Conservation (phyloP, 2,329 filamentous ascomycete species). For the Aspergillus intermedius region DNA sequence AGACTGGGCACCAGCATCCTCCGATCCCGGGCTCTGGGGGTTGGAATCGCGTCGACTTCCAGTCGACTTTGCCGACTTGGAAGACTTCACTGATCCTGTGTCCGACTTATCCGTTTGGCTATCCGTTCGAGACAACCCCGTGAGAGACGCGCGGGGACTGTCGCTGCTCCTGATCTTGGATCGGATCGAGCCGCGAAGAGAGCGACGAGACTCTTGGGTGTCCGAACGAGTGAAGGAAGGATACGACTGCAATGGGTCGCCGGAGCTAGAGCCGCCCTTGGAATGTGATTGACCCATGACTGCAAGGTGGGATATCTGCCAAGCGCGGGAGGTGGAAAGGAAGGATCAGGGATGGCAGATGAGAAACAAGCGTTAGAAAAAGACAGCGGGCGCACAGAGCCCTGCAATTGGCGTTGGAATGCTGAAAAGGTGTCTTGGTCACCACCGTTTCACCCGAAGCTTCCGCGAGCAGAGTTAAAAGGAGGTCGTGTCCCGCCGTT, state of each 20-base stretch:
- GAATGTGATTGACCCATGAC: conserved; percentile 49
- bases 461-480: conserved; percentile 12
- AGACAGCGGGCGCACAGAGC: conserved; percentile 15
- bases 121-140: conserved; percentile 58
- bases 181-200: conserved; percentile 70
- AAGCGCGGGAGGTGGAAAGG: conserved; percentile 19
- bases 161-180: conserved; percentile 74
- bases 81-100: conserved; percentile 66
- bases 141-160: conserved; percentile 70
- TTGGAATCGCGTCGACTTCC: conserved; percentile 44
- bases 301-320: conserved; percentile 28
- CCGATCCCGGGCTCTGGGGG: conserved; percentile 31
- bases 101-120: conserved; percentile 58
- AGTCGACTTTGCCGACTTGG: conserved; percentile 53
- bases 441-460: conserved; percentile 4
- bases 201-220: conserved; percentile 85
- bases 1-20: conserved; percentile 42
- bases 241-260: conserved; percentile 69
- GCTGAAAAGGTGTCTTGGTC: conserved; percentile 20
- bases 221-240: conserved; percentile 89
- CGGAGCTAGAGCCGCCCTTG: conserved; percentile 50
- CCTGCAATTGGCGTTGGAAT: conserved; percentile 22
- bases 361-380: conserved; percentile 14
- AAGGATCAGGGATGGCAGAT: conserved; percentile 8
- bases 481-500: conserved; percentile 4